Evolutionary conservation across 2,329 filamentous ascomycete species (phyloP), one percentile per base, ranked within the genome.

Genomic region (Colletotrichum karsti): DNA sequence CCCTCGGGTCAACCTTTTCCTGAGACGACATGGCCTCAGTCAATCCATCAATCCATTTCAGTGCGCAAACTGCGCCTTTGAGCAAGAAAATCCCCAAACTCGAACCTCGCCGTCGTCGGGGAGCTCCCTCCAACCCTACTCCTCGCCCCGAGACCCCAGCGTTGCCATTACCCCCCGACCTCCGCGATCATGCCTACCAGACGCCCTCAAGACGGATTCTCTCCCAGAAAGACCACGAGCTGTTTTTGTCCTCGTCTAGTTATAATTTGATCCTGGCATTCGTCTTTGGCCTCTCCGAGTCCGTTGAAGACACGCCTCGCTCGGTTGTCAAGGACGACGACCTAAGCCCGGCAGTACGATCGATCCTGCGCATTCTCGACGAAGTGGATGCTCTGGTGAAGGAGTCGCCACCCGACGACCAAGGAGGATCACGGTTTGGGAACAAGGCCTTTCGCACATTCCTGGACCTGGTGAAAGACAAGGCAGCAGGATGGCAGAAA

Each of bases 391-490:
- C 83, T 5, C 84, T 95, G 1, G 85, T 97, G 5, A 81, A 85
- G 13, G 82, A 86, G 57, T 91, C 92, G 58, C 96, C 96, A 1
- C 91, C 96, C 1, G 87, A 95, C 72, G 94, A 98, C 71, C 93
- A 95, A 51, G 92, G 90, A 30, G 94, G 94, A 50, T 97, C 94
- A 8, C 88, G 96, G 26, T 99, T 99, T 78, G 97, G 96, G 51
- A 99, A 99, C 81, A 95, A 94, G 72, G 90, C 92, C 2, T 99
- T 99, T 81, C 90, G 94, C 55, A 86, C 88, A 65, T 95, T 97
- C 74, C 87, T 98, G 63, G 92, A 93, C 77, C 87, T 88, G 50
- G 82, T 92, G 18, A 86, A 86, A 72, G 85, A 85, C 22, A 86
- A 85, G 70, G 83, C 85, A 58, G 72, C 77, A 3, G 77, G 75